Conservation (phyloP, 2,329 filamentous ascomycete genomes). For the Phyllachora maydis region DNA sequence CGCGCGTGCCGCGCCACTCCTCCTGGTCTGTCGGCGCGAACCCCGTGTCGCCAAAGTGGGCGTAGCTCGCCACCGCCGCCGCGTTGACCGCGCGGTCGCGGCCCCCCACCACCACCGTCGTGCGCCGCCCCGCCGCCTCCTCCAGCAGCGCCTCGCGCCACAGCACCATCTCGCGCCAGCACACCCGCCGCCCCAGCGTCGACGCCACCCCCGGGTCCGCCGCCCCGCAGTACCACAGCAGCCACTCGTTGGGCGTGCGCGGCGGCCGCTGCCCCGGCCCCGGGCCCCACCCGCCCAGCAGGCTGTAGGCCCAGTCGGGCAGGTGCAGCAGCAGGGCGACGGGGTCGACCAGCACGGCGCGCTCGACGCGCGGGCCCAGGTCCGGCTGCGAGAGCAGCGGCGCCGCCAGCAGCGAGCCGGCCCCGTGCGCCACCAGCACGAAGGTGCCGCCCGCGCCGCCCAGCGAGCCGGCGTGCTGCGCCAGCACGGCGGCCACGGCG, state of each 20-base stretch:
- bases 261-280: slow-evolving; percentile 26
- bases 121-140: slow-evolving; percentile 2
- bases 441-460: too few species aligned
- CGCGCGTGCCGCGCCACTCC: slow-evolving; percentile 10
- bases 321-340: slow-evolving; percentile 47
- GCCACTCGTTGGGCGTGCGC: slow-evolving; percentile 41
- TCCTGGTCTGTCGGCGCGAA: slow-evolving; percentile 1
- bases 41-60: neutral
- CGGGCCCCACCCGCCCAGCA: too few species aligned
- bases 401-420: slow-evolving; percentile 41
- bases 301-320: slow-evolving; percentile 53
- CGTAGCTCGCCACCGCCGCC: slow-evolving; percentile 1
- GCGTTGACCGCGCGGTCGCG: slow-evolving; percentile 1
- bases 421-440: slow-evolving; percentile 40
- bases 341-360: slow-evolving; percentile 32
- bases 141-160: slow-evolving; percentile 42
- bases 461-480: slow-evolving; percentile 25
- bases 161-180: slow-evolving; percentile 49
- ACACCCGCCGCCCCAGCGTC: slow-evolving; percentile 44
- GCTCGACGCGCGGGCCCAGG: slow-evolving; percentile 26
- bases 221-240: slow-evolving; percentile 50
- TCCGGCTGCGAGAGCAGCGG: slow-evolving; percentile 32
- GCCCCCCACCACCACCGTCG: slow-evolving; percentile 2
- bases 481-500: slow-evolving; percentile 34
- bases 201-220: slow-evolving; percentile 47